These are phyloP conservation scores for Crithidia brevicula DNA, from an alignment of 208 protist species.

Conservation along the genomic window DNA sequence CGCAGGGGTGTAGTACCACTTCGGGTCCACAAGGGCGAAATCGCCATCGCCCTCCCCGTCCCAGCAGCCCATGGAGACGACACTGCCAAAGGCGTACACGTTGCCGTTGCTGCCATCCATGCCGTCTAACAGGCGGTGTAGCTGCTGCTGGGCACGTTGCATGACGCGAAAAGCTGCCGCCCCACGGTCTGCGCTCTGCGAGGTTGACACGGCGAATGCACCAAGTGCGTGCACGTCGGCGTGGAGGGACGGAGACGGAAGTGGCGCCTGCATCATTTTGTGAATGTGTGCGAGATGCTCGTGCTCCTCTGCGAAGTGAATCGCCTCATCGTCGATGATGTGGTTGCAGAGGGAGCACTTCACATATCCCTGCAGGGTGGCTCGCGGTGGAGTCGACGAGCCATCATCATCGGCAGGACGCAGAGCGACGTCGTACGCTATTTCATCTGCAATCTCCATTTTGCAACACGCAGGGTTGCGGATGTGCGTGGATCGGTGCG, in stretches of 20 bases:
- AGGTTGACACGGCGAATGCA: conserved; percentile 39
- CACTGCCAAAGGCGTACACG: conserved; percentile 81
- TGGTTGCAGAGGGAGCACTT: conserved; percentile 49
- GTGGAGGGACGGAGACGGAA: not conserved
- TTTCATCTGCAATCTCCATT: too few species aligned
- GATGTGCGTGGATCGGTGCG: too few species aligned
- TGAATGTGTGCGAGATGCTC: conserved; percentile 25
- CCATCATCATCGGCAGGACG: too few species aligned
- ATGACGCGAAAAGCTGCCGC: conserved; percentile 52
- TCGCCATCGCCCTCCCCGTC: conserved; percentile 81
- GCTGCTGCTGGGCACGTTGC: conserved; percentile 45
- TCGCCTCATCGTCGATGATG: conserved; percentile 29
- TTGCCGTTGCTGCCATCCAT: not conserved
- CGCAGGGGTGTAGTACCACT: conserved; percentile 1
- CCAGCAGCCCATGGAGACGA: conserved; percentile 75
- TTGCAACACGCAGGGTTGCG: too few species aligned
- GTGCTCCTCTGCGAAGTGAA: conserved; percentile 32
- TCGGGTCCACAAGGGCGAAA: conserved; percentile 53
- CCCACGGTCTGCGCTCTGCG: conserved; percentile 46
- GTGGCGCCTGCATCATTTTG: conserved; percentile 2
- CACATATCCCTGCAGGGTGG: too few species aligned
- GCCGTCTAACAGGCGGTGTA: conserved; percentile 31
- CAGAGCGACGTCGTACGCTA: too few species aligned
- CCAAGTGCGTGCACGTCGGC: conserved; percentile 21
- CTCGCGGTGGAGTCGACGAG: too few species aligned